These are phyloP conservation scores for Urochloa ruziziensis DNA, from an alignment of 176 grass and related monocot species.

Conservation along the genomic window DNA sequence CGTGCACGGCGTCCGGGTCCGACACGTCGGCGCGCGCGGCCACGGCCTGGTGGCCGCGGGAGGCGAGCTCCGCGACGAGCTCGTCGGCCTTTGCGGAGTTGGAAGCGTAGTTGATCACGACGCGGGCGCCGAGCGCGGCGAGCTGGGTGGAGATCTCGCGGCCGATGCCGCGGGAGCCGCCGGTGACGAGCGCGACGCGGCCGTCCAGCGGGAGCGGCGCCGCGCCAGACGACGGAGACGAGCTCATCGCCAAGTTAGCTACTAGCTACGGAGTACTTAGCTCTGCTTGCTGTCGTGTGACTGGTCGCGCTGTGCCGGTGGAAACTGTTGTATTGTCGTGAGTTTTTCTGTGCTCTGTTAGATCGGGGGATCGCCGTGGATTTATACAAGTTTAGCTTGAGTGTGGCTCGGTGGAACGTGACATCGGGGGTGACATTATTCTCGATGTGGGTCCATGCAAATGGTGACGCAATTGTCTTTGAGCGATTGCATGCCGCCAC, in stretches of 20 bases:
- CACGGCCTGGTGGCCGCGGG: constrained; percentile 10
- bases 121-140: constrained; percentile 58
- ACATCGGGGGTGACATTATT: too few species aligned
- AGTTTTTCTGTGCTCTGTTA: too few species aligned
- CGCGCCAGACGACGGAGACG: neutral
- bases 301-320: too few species aligned
- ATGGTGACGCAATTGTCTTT: too few species aligned
- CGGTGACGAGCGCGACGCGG: constrained; percentile 60
- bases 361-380: too few species aligned
- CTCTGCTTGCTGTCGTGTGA: neutral
- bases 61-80: constrained; percentile 52
- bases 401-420: too few species aligned
- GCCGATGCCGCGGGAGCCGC: constrained; percentile 69
- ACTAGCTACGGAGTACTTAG: too few species aligned
- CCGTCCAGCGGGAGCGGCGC: constrained; percentile 46
- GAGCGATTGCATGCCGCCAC: too few species aligned
- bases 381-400: too few species aligned
- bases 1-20: constrained; percentile 41
- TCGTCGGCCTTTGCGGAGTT: constrained; percentile 44
- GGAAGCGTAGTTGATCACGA: constrained; percentile 61
- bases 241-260: neutral
- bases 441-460: too few species aligned
- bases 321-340: too few species aligned
- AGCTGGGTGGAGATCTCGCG: constrained; percentile 58
- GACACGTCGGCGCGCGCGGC: constrained; percentile 51